phyloP scores from a whole-genome alignment of 805 yeast genomes.

The Metschnikowia chrysomelidarum region DNA sequence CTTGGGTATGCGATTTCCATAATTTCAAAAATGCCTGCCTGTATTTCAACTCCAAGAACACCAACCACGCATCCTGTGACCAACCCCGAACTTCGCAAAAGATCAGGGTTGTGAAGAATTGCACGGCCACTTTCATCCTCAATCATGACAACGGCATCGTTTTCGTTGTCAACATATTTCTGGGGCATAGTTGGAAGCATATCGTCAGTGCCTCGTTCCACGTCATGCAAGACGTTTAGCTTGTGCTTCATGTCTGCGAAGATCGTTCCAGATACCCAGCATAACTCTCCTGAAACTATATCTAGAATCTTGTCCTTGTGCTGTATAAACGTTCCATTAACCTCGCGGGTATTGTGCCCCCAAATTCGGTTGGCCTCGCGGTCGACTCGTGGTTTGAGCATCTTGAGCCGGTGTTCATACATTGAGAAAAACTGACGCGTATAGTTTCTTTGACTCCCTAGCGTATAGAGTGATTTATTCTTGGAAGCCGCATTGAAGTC shows the following conservation, averaged over 20 bases:
- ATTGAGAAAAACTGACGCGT: constrained; percentile 41
- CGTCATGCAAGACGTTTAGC: constrained; percentile 81
- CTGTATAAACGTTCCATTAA: constrained; percentile 32
- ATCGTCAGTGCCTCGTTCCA: constrained; percentile 57
- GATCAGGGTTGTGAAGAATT: constrained; percentile 57
- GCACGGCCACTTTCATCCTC: constrained; percentile 96
- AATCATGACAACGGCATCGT: constrained; percentile 56
- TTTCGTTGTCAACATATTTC: constrained; percentile 39
- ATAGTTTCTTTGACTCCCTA: constrained; percentile 29
- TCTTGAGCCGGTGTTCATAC: constrained; percentile 40
- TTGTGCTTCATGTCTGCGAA: constrained; percentile 82
- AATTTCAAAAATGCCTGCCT: constrained; percentile 79
- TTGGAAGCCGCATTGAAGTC: constrained; percentile 8
- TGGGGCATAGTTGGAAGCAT: constrained; percentile 42
- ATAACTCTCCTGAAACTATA: constrained; percentile 54
- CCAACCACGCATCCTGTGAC: constrained; percentile 93
- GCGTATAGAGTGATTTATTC: constrained; percentile 21
- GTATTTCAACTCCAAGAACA: constrained; percentile 79
- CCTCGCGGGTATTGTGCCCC: constrained; percentile 45
- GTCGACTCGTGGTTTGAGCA: constrained; percentile 33
- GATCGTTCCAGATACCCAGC: constrained; percentile 87
- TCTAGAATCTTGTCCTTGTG: constrained; percentile 52
- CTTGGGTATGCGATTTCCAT: constrained; percentile 77
- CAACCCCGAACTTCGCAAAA: constrained; percentile 53
- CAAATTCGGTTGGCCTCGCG: constrained; percentile 44